phyloP scores from a whole-genome alignment of 2,329 filamentous ascomycete genomes.

The Curvularia verruculosa region DNA sequence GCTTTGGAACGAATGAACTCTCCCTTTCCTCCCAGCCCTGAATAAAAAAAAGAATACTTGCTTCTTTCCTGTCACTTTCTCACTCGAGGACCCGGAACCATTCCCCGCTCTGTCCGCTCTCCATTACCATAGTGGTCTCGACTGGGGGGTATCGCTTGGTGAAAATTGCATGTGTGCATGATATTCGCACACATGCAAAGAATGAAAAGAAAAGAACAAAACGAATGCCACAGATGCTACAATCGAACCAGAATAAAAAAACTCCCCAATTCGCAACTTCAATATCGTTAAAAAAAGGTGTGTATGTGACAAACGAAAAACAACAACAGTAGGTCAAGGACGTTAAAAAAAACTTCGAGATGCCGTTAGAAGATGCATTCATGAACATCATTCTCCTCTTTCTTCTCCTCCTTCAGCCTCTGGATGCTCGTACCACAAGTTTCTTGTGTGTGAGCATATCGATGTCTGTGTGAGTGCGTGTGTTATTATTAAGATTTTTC shows the following conservation, averaged over 20 bases:
- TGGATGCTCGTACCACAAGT: not conserved
- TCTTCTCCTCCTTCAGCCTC: not conserved
- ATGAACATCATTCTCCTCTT: conserved; percentile 22
- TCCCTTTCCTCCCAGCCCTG: not conserved
- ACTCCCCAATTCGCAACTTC: conserved; percentile 30
- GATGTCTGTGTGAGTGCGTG: not conserved
- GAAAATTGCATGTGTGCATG: conserved; percentile 42
- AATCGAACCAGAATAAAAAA: conserved; percentile 8
- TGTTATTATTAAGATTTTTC: not conserved
- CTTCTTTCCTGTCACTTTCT: not conserved
- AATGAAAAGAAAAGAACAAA: conserved; percentile 10
- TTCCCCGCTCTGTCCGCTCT: not conserved
- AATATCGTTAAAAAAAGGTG: conserved; percentile 28
- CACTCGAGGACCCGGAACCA: not conserved
- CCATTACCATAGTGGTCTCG: conserved; percentile 12
- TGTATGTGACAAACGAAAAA: conserved; percentile 21
- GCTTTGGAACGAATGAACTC: not conserved
- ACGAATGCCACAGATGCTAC: conserved; percentile 40
- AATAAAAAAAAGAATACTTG: not conserved
- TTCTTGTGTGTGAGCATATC: no score
- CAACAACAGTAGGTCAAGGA: conserved; percentile 36
- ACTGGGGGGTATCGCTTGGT: conserved; percentile 45
- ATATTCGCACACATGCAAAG: conserved; percentile 9
- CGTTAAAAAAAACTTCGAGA: not conserved
- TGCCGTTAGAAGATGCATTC: conserved; percentile 36